Evolutionary conservation across 2,329 filamentous ascomycete species (phyloP).

Genomic region (Curvularia eragrostidis): DNA sequence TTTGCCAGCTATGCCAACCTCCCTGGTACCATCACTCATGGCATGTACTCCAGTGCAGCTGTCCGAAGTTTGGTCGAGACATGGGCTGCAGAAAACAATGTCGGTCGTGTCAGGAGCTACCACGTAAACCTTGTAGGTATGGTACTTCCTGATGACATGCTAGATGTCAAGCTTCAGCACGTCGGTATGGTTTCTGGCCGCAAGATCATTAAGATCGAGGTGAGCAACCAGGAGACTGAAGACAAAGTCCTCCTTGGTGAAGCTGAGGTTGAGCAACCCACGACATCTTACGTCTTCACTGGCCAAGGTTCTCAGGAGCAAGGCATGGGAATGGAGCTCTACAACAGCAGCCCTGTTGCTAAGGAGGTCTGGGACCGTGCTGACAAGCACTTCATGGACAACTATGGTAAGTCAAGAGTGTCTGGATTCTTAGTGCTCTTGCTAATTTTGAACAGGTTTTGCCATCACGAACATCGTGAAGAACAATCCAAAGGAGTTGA

Average conservation of each 20-base stretch:
- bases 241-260: slow-evolving; percentile 96
- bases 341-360: slow-evolving; percentile 89
- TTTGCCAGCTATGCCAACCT: slow-evolving; percentile 96
- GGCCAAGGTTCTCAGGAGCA: slow-evolving; percentile 98
- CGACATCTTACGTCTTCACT: slow-evolving; percentile 96
- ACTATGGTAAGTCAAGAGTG: slow-evolving; percentile 75
- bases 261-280: slow-evolving; percentile 96
- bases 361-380: slow-evolving; percentile 92
- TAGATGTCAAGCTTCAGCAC: slow-evolving; percentile 94
- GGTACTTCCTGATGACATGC: slow-evolving; percentile 95
- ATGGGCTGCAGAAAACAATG: slow-evolving; percentile 98
- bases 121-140: slow-evolving; percentile 97
- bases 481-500: slow-evolving; percentile 99
- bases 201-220: slow-evolving; percentile 99
- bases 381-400: slow-evolving; percentile 97
- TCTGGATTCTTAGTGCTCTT: neutral
- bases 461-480: slow-evolving; percentile 98
- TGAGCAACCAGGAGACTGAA: slow-evolving; percentile 91
- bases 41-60: slow-evolving; percentile 98
- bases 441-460: slow-evolving; percentile 67
- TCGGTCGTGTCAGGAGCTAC: slow-evolving; percentile 96
- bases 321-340: slow-evolving; percentile 99
- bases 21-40: slow-evolving; percentile 96
- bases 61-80: slow-evolving; percentile 96
- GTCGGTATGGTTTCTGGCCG: slow-evolving; percentile 97